Evolutionary conservation across 768 basidiomycete genomes (phyloP), one percentile per base, ranked within the genome.

Genomic region (Coprinellus aureogranulatus): DNA sequence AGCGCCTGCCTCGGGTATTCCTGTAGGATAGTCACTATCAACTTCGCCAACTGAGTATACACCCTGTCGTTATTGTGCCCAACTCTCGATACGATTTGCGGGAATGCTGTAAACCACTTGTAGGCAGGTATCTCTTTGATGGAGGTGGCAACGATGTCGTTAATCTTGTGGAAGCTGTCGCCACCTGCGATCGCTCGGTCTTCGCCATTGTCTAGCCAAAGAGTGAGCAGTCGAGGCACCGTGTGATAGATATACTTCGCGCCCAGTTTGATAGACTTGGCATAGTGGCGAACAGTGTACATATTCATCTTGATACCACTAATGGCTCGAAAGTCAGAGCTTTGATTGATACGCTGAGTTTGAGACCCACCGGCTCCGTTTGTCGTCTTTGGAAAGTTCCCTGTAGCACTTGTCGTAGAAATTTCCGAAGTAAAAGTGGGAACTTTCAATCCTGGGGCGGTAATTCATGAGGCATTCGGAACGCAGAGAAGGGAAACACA

Each of bases 191-290:
- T 61, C 2, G 56, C 61, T 51, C 63, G 62, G 59, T 81, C 74
- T 66, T 94, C 94, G n/a, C 89, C 94, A 58, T 91, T 70, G 69
- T 97, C 94, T 50, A 98, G 75, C 94, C 95, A 99, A 28, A 99
- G 83, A 0, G 94, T 98, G 9, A 99, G 79, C 60, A 98, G 79
- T 40, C 97, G 86, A 0, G 97, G 95, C 59, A 99, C 85, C 0
- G 94, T 93, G 68, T 96, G 96, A 69, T 96, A 98, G 23, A 96
- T 88, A 69, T 89, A 97, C 77, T 99, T 99, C 37, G 94, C 92
- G 18, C 97, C 97, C 66, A 80, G 74, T 65, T 77, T 77, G 46
- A 95, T 85, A 1, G 94, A 89, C 59, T 78, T 83, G 2, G 80
- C 77, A 60, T 88, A 96, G 61, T 81, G 75, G 65, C 79, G 78